Conservation (phyloP, 2,329 filamentous ascomycete species). For the Bipolaris zeicola region DNA sequence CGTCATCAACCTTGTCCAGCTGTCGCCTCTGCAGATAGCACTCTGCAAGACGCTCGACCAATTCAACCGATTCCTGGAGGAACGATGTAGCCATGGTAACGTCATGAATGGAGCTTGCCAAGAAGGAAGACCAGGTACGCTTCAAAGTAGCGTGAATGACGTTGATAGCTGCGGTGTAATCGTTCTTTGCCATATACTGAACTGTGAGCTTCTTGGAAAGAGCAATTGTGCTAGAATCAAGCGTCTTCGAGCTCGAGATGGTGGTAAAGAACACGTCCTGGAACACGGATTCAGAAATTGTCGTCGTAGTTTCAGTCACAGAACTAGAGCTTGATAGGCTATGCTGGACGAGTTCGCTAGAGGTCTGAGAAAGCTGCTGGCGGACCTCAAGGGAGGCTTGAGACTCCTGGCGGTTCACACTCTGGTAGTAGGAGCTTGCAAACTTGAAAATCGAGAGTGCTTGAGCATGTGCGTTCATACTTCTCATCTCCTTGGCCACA, state of each 20-base stretch:
- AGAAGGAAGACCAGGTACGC: constrained; percentile 55
- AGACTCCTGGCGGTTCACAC: constrained; percentile 44
- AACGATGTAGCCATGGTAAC: constrained; percentile 52
- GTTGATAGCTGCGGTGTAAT: constrained; percentile 55
- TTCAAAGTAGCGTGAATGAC: constrained; percentile 55
- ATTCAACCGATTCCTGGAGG: constrained; percentile 53
- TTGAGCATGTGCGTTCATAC: constrained; percentile 51
- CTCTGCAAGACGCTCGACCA: constrained; percentile 55
- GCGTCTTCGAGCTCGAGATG: constrained; percentile 47
- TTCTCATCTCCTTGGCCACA: constrained; percentile 55
- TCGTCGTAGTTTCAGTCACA: constrained; percentile 44
- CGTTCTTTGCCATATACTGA: constrained; percentile 54
- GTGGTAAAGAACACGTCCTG: constrained; percentile 53
- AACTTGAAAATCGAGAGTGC: constrained; percentile 58
- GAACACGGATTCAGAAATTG: constrained; percentile 51
- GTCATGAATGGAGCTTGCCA: constrained; percentile 52
- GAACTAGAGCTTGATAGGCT: constrained; percentile 36
- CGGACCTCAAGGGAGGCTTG: constrained; percentile 52
- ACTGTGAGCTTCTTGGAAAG: constrained; percentile 50
- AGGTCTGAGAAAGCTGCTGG: constrained; percentile 48
- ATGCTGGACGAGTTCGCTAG: constrained; percentile 52
- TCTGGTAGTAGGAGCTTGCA: constrained; percentile 43
- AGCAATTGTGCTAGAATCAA: constrained; percentile 51
- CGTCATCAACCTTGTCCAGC: constrained; percentile 48
- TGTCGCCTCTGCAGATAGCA: constrained; percentile 51